These are phyloP conservation scores for Diaporthe eres DNA, from an alignment of 2,329 filamentous ascomycete genomes.

Conservation along the genomic window DNA sequence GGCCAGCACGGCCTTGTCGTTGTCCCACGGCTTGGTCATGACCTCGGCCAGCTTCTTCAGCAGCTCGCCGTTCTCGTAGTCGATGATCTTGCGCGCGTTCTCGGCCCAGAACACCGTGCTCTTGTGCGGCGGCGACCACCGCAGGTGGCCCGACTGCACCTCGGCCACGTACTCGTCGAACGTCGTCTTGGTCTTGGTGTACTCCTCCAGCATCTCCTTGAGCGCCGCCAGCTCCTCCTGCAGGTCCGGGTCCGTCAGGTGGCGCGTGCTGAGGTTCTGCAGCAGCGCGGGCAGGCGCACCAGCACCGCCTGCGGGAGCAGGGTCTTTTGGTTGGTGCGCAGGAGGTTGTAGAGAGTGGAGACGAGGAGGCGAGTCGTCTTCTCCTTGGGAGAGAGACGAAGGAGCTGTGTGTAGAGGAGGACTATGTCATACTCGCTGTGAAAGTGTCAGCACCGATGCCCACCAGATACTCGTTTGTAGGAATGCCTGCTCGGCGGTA, in stretches of 20 bases:
- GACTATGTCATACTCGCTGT: conserved; percentile 91
- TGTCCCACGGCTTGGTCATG: conserved; percentile 79
- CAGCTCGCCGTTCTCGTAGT: conserved; percentile 84
- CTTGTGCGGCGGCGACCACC: conserved; percentile 93
- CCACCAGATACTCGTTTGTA: neutral
- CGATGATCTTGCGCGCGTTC: conserved; percentile 88
- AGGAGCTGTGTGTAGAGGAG: conserved; percentile 93
- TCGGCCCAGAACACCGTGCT: conserved; percentile 92
- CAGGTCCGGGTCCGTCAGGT: conserved; percentile 75
- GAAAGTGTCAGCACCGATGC: conserved; percentile 47
- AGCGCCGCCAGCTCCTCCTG: conserved; percentile 73
- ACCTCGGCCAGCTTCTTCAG: conserved; percentile 89
- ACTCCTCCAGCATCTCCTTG: conserved; percentile 75
- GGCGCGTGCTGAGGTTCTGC: conserved; percentile 72
- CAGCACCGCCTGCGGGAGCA: conserved; percentile 88
- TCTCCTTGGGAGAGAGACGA: conserved; percentile 95
- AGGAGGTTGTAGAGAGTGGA: conserved; percentile 93
- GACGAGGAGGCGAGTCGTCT: conserved; percentile 92
- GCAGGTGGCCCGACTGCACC: conserved; percentile 86
- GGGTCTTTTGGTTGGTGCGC: conserved; percentile 75
- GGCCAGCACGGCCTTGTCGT: conserved; percentile 88
- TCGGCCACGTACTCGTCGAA: conserved; percentile 93
- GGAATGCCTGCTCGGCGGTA: neutral
- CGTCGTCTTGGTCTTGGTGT: conserved; percentile 80
- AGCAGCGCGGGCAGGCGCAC: conserved; percentile 82